phyloP scores from a whole-genome alignment of 106 monocot species.

The Alisma plantagoaquatica region DNA sequence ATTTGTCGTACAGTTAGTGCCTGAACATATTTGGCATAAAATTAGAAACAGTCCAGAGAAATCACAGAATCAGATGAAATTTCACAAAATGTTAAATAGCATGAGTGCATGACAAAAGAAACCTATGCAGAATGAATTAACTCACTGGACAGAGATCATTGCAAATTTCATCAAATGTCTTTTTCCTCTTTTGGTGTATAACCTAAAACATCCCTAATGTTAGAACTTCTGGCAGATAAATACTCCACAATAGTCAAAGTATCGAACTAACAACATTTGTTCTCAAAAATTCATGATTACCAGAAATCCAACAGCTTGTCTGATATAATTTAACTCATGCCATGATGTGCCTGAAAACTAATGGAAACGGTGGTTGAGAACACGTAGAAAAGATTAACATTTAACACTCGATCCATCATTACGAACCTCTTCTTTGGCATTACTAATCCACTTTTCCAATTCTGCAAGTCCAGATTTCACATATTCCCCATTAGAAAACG shows the following conservation, averaged over 20 bases:
- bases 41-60: not conserved
- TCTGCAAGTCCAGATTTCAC: constrained; percentile 79
- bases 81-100: not conserved
- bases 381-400: not conserved
- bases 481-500: constrained; percentile 95
- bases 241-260: no score
- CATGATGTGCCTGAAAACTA: constrained; percentile 91
- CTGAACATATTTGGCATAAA: constrained; percentile 18
- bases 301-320: constrained; percentile 96
- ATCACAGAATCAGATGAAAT: not conserved
- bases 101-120: no score
- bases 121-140: no score
- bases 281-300: constrained; percentile 31
- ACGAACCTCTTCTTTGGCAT: constrained; percentile 68
- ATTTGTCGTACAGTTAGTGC: constrained; percentile 83
- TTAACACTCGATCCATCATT: no score
- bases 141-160: constrained; percentile 94
- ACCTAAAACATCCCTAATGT: constrained; percentile 67
- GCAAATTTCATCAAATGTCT: constrained; percentile 80
- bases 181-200: constrained; percentile 95
- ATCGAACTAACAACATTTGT: no score
- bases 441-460: constrained; percentile 73
- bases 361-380: constrained; percentile 11
- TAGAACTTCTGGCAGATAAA: not conserved
- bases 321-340: constrained; percentile 92